These are phyloP conservation scores for Lodderomyces pseudojiufengensis DNA, from an alignment of 1,139 yeast genomes.

Conservation along the genomic window DNA sequence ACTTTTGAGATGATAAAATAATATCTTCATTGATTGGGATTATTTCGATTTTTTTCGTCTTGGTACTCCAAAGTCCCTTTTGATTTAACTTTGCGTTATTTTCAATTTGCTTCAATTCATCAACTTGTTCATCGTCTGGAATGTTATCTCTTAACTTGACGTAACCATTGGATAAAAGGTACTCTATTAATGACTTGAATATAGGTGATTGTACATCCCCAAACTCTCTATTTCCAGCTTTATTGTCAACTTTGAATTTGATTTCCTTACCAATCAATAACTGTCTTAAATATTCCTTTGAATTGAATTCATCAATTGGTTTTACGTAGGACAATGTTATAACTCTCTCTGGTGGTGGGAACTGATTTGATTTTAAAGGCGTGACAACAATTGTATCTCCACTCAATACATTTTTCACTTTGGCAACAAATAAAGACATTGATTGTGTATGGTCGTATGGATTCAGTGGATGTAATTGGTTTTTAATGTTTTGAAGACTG, in stretches of 20 bases:
- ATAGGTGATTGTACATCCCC: constrained; percentile 71
- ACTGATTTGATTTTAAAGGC: constrained; percentile 45
- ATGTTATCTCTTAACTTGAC: constrained; percentile 63
- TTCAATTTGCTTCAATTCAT: constrained; percentile 32
- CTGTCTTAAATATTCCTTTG: constrained; percentile 62
- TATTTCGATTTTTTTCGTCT: constrained; percentile 17
- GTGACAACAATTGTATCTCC: constrained; percentile 71
- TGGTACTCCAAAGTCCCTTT: constrained; percentile 53
- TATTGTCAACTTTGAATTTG: constrained; percentile 56
- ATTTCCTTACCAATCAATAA: constrained; percentile 66
- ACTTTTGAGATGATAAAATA: constrained; percentile 29
- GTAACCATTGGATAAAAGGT: constrained; percentile 55
- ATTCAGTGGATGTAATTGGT: no score
- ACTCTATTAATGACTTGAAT: constrained; percentile 56
- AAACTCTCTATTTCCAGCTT: constrained; percentile 55
- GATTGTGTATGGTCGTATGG: no score
- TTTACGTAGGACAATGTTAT: constrained; percentile 63
- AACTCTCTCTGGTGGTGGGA: constrained; percentile 55
- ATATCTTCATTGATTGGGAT: constrained; percentile 37
- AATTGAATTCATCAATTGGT: constrained; percentile 46
- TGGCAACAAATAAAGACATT: constrained; percentile 39
- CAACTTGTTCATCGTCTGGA: constrained; percentile 30
- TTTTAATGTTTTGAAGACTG: no score
- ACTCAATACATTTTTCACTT: constrained; percentile 66
- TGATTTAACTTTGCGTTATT: constrained; percentile 46